Conservation (phyloP, 441 rosid species). For the Gossypium davidsonii region DNA sequence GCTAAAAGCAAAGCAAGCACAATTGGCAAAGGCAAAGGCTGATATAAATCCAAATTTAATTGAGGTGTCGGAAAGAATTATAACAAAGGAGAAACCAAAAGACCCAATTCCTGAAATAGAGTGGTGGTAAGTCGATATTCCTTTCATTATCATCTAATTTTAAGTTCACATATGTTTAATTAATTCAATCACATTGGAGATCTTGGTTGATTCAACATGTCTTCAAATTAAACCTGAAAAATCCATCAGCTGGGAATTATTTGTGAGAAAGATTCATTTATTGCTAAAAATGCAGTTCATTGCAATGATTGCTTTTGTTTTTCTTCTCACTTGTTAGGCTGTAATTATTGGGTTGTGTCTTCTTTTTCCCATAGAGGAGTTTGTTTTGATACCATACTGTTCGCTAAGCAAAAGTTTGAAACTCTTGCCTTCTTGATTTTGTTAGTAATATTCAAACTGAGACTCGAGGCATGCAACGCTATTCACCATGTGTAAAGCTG, state of each 20-base stretch:
- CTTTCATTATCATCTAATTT: not conserved
- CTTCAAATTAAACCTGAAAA: not conserved
- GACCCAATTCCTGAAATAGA: conserved; percentile 79
- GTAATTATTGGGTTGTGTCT: not conserved
- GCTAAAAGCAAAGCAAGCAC: conserved; percentile 84
- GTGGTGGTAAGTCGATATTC: conserved; percentile 70
- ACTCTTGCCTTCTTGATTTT: not conserved
- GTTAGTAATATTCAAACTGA: not conserved
- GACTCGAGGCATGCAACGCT: not conserved
- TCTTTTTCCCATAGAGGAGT: not conserved
- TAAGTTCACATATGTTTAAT: not conserved
- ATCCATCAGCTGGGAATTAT: not conserved
- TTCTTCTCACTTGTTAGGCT: not conserved
- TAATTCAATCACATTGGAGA: not conserved
- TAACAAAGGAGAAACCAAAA: conserved; percentile 59
- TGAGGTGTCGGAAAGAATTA: conserved; percentile 74
- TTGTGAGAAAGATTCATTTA: not conserved
- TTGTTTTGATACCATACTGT: not conserved
- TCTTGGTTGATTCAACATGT: not conserved
- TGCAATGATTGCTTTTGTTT: not conserved
- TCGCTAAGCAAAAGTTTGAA: not conserved
- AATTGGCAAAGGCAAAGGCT: conserved; percentile 77
- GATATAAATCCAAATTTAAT: conserved; percentile 92
- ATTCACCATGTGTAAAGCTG: not conserved
- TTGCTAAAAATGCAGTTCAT: not conserved